These are phyloP conservation scores for Penicillium sp. DNA, from an alignment of 2,329 filamentous ascomycete genomes.

Conservation along the genomic window DNA sequence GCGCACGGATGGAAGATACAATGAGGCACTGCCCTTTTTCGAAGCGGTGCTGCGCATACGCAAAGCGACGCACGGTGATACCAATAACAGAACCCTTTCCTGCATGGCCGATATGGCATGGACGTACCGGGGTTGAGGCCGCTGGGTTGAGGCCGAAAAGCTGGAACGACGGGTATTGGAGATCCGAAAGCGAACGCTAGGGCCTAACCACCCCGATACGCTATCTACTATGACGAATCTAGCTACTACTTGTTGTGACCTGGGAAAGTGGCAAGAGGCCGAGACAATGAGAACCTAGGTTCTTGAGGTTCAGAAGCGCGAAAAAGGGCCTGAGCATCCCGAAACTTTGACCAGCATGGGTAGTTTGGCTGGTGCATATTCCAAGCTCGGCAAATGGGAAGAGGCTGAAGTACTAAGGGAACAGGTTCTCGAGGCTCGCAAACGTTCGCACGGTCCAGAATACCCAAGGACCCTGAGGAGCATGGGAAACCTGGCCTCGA, in stretches of 20 bases:
- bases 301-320: background rate
- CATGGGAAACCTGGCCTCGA: background rate
- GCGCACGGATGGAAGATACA: background rate
- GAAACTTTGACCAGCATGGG: background rate
- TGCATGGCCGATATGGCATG: background rate
- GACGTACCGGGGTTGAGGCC: slow-evolving; percentile 17
- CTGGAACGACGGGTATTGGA: background rate
- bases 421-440: background rate
- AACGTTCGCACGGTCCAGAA: background rate
- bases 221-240: background rate
- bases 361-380: background rate
- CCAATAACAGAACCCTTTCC: background rate
- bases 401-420: too few species aligned
- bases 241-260: background rate
- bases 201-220: background rate
- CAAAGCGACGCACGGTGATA: background rate
- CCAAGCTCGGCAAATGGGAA: too few species aligned
- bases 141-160: slow-evolving; percentile 22
- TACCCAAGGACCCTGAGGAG: background rate
- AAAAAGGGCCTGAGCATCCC: background rate
- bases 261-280: background rate
- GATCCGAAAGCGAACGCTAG: background rate
- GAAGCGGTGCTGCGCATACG: background rate
- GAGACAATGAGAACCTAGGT: background rate
- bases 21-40: background rate